A percentile compares a stretch with the other conserved stretches of the same genome.
phyloP scores from a whole-genome alignment of 345 rosid species.

The Euphorbia lathyris region DNA sequence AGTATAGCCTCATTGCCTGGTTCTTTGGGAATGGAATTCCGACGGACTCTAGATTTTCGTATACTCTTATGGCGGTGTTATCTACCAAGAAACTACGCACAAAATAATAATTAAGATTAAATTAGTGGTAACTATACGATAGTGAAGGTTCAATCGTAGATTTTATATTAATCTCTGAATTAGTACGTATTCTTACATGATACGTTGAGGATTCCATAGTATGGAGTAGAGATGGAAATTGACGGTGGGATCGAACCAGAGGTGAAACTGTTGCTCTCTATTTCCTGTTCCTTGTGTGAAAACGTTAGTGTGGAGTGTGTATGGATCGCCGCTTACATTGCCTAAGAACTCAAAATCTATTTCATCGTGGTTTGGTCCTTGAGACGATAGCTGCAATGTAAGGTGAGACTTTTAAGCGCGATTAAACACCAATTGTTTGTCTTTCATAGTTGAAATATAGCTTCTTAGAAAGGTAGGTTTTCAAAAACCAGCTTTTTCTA shows the following conservation, averaged over 20 bases:
- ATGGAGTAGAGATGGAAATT: conserved; percentile 23
- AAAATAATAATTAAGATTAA: too few species aligned
- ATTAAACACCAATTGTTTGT: too few species aligned
- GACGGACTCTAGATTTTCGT: conserved; percentile 15
- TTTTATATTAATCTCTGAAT: too few species aligned
- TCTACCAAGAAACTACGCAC: conserved; percentile 27
- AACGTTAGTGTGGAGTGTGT: conserved; percentile 22
- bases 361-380: conserved; percentile 26
- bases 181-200: too few species aligned
- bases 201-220: conserved; percentile 17
- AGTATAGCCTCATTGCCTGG: conserved; percentile 18
- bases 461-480: too few species aligned
- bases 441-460: too few species aligned
- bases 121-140: too few species aligned
- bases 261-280: conserved; percentile 24
- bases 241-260: conserved; percentile 27
- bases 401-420: too few species aligned
- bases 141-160: too few species aligned
- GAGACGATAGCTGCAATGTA: conserved; percentile 22
- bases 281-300: conserved; percentile 17
- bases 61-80: conserved; percentile 19
- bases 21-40: conserved; percentile 25
- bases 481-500: too few species aligned
- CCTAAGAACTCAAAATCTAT: conserved; percentile 27
- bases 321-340: conserved; percentile 24